Evolutionary conservation across 1,284 basidiomycete genomes (phyloP).

Genomic region (Pascua sp.): DNA sequence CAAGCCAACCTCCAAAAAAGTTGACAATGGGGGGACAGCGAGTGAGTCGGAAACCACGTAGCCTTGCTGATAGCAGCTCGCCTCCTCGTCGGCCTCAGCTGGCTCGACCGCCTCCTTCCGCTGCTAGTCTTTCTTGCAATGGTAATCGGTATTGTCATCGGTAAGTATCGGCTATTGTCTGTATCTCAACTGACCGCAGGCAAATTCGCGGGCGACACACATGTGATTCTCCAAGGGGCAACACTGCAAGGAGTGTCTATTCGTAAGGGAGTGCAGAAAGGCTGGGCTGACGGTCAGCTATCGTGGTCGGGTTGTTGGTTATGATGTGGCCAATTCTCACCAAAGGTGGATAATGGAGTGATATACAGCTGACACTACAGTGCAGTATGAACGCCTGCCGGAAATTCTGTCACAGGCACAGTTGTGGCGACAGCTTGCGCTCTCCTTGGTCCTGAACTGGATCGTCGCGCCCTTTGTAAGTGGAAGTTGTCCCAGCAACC

Average conservation of each 20-base stretch:
- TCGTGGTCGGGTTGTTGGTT: slow-evolving; percentile 69
- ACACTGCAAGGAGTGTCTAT: slow-evolving; percentile 45
- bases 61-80: background rate
- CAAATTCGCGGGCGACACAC: slow-evolving; percentile 26
- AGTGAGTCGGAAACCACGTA: no score
- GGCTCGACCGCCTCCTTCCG: slow-evolving; percentile 66
- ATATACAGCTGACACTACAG: slow-evolving; percentile 53
- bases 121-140: slow-evolving; percentile 70
- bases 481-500: background rate
- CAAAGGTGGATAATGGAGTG: slow-evolving; percentile 31
- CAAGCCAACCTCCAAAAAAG: no score
- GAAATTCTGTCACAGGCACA: slow-evolving; percentile 57
- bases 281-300: slow-evolving; percentile 53
- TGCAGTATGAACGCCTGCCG: slow-evolving; percentile 71
- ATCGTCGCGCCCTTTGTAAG: slow-evolving; percentile 64
- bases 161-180: slow-evolving; percentile 45
- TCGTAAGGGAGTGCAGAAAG: slow-evolving; percentile 27
- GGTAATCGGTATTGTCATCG: slow-evolving; percentile 74
- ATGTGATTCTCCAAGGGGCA: slow-evolving; percentile 26
- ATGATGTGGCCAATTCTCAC: slow-evolving; percentile 85
- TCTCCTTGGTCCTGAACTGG: slow-evolving; percentile 78
- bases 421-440: slow-evolving; percentile 66
- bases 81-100: slow-evolving; percentile 42
- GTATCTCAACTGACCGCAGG: slow-evolving; percentile 52
- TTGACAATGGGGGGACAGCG: no score